These are phyloP conservation scores for Colletotrichum sp. DNA, from an alignment of 2,329 filamentous ascomycete genomes.

Conservation along the genomic window DNA sequence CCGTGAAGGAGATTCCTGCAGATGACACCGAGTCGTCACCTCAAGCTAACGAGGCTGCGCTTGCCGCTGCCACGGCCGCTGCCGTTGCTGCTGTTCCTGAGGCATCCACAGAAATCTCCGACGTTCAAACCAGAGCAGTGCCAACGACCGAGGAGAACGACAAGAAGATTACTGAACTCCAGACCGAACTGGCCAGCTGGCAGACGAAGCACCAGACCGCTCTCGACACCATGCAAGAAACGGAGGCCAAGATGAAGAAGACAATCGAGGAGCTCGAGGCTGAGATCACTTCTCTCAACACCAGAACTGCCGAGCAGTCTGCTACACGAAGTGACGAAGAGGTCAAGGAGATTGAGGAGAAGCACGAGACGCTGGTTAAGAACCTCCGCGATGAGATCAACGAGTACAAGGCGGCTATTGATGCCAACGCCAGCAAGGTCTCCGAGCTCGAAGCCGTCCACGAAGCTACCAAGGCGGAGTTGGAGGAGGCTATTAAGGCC, in stretches of 20 bases:
- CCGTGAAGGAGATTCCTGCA: slow-evolving; percentile 37
- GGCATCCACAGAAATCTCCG: slow-evolving; percentile 24
- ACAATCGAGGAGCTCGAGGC: slow-evolving; percentile 78
- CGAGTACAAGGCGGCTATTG: slow-evolving; percentile 78
- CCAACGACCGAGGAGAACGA: slow-evolving; percentile 49
- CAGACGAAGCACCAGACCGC: slow-evolving; percentile 76
- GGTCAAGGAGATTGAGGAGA: slow-evolving; percentile 52
- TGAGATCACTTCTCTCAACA: slow-evolving; percentile 58
- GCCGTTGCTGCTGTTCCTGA: slow-evolving; percentile 15
- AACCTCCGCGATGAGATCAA: slow-evolving; percentile 77
- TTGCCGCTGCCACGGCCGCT: slow-evolving; percentile 8
- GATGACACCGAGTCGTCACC: background rate
- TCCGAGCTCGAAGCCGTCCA: slow-evolving; percentile 78
- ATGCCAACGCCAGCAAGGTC: slow-evolving; percentile 71
- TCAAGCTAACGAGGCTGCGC: background rate
- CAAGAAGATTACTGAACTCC: slow-evolving; percentile 67
- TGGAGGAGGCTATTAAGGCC: slow-evolving; percentile 69
- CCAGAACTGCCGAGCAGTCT: slow-evolving; percentile 50
- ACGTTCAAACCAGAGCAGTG: slow-evolving; percentile 32
- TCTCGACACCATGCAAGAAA: slow-evolving; percentile 72
- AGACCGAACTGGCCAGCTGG: slow-evolving; percentile 77
- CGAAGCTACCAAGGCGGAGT: slow-evolving; percentile 66
- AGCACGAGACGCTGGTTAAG: slow-evolving; percentile 65
- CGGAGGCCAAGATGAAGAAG: slow-evolving; percentile 73
- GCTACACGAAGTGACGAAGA: slow-evolving; percentile 45